Conservation (phyloP, 352 stramenopile species). For the Pythium scleroteichum region DNA sequence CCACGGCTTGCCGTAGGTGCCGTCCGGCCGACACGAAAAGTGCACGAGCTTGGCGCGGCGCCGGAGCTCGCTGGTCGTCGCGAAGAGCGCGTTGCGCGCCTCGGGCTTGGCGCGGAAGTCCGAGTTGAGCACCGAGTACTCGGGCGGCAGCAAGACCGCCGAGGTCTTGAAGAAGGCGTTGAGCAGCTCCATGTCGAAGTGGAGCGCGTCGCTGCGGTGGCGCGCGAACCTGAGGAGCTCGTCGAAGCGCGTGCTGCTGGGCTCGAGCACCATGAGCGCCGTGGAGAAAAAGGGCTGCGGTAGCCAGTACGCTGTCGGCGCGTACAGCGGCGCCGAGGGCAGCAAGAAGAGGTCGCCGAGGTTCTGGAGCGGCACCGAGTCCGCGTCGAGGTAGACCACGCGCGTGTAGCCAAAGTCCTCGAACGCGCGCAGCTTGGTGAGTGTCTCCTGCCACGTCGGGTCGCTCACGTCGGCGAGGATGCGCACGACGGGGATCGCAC, state of each 20-base stretch:
- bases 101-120: constrained; percentile 27
- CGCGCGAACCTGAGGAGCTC: constrained; percentile 27
- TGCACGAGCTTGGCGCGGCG: constrained; percentile 20
- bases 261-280: constrained; percentile 36
- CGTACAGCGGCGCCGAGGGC: constrained; percentile 25
- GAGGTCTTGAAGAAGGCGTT: constrained; percentile 29
- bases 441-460: constrained; percentile 20
- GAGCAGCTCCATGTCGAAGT: constrained; percentile 38
- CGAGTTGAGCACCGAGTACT: constrained; percentile 39
- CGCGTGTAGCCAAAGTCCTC: constrained; percentile 24
- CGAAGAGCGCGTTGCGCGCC: constrained; percentile 5
- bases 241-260: constrained; percentile 21
- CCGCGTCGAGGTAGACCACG: constrained; percentile 37
- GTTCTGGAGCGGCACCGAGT: constrained; percentile 34
- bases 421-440: constrained; percentile 24
- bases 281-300: constrained; percentile 35
- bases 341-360: constrained; percentile 35
- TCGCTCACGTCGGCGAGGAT: constrained; percentile 16
- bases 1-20: constrained; percentile 27
- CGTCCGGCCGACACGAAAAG: constrained; percentile 22
- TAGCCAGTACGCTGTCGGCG: constrained; percentile 36
- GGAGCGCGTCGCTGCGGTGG: constrained; percentile 10
- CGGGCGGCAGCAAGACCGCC: constrained; percentile 19
- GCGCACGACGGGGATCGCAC: constrained; percentile 9
- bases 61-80: constrained; percentile 14